Evolutionary conservation across 441 rosid genomes (phyloP), one percentile per base, ranked within the genome.

Genomic region (Raphanus hybrid): DNA sequence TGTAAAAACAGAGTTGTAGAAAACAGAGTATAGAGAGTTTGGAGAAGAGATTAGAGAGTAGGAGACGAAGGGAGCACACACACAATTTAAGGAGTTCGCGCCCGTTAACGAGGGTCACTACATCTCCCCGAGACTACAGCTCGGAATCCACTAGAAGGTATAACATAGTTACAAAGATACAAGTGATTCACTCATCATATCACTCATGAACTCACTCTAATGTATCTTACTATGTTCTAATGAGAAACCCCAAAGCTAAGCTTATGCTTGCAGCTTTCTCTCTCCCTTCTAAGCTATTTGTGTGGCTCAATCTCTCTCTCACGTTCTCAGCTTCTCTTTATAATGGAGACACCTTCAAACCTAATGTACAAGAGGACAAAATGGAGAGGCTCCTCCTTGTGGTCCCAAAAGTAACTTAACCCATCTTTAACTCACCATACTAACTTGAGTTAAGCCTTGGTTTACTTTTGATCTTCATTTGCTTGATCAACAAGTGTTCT

Each of bases 101-200:
- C 63, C 63, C 63, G 10, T 58, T 58, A 58, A 58, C 7, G 3
- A 58, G 34, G 14, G 63, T 58, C 63, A 11, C 63, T 58, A 58
- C 63, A 23, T 58, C 63, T 58, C 63, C 34, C 63, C 63, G n/a
- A 58, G 63, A 58, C 34, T 58, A 57, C 3, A 58, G 14, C 32
- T 58, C 6, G 32, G 62, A 58, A 58, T 58, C 62, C 62, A 20
- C 34, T 58, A 58, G 32, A 58, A 58, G 14, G n/a, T 50, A 58
- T 11, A 15, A 58, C 62, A 58, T 58, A 23, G 3, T 20, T 59
- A 59, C 34, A 58, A 10, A 10, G 34, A 1, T 59, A 59, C 63
- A 59, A 59, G 35, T 59, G 15, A 20, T 57, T 57, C 34, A 59
- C 11, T 54, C 26, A 58, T 58, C 34, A 9, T 20, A 10, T 58